phyloP scores from a whole-genome alignment of 148 eudicot species.

The Tetragonia tetragonoides region DNA sequence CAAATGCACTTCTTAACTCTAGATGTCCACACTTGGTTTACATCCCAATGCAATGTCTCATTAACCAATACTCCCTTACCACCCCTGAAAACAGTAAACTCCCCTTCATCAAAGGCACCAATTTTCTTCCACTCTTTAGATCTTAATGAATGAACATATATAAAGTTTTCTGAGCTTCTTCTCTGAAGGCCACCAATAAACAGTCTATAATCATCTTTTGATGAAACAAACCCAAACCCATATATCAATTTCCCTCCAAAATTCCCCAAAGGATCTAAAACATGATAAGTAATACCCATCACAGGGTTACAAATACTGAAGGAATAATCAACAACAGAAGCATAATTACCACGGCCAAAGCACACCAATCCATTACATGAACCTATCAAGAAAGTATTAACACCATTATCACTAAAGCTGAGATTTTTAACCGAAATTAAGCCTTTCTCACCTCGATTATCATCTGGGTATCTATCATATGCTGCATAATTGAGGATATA shows the following conservation, averaged over 20 bases:
- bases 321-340: constrained; percentile 11
- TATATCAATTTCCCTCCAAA: constrained; percentile 26
- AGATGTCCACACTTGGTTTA: constrained; percentile 20
- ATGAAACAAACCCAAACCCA: constrained; percentile 32
- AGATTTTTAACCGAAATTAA: constrained; percentile 22
- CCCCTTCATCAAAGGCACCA: constrained; percentile 12
- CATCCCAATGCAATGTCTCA: constrained; percentile 34
- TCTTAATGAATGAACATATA: constrained; percentile 29
- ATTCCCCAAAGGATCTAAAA: constrained; percentile 31
- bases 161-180: constrained; percentile 21
- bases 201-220: constrained; percentile 28
- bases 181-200: constrained; percentile 34
- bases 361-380: constrained; percentile 37
- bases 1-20: constrained; percentile 11
- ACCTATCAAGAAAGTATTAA: constrained; percentile 35
- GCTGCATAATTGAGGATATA: constrained; percentile 32
- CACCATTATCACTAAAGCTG: constrained; percentile 29
- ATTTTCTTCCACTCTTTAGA: constrained; percentile 29
- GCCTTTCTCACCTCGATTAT: constrained; percentile 18
- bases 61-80: constrained; percentile 35
- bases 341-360: constrained; percentile 20
- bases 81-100: constrained; percentile 20
- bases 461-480: constrained; percentile 30
- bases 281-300: constrained; percentile 6
- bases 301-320: constrained; percentile 26